These are phyloP conservation scores for Pyrenochaeta sp. DNA, from an alignment of 2,329 filamentous ascomycete species.

Conservation along the genomic window DNA sequence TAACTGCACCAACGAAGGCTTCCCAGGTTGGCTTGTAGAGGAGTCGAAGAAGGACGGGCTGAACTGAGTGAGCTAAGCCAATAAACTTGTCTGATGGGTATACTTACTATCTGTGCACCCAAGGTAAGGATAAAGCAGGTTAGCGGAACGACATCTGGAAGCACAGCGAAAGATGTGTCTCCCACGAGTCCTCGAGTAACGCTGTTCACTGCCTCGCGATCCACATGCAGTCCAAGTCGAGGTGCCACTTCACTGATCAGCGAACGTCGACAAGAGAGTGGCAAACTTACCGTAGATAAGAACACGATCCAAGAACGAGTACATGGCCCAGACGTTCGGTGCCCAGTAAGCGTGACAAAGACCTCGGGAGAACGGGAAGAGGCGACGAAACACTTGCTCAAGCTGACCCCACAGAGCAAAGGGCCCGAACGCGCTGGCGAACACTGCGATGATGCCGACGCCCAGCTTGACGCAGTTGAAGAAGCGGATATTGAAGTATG, in stretches of 20 bases:
- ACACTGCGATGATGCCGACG: conserved; percentile 72
- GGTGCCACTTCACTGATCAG: conserved; percentile 72
- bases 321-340: conserved; percentile 95
- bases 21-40: conserved; percentile 85
- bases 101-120: conserved; percentile 74
- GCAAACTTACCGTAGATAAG: conserved; percentile 76
- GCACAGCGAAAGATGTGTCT: conserved; percentile 90
- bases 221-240: conserved; percentile 76
- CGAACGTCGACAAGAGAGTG: neutral
- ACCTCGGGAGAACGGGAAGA: conserved; percentile 94
- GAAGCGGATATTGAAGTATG: conserved; percentile 71
- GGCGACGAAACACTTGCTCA: conserved; percentile 79
- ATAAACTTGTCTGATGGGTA: neutral
- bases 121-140: conserved; percentile 85
- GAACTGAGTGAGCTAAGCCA: conserved; percentile 14
- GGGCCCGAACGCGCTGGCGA: conserved; percentile 85
- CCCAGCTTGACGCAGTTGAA: conserved; percentile 86
- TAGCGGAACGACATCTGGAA: conserved; percentile 83
- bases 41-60: conserved; percentile 74
- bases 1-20: conserved; percentile 86
- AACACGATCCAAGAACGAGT: conserved; percentile 86
- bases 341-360: conserved; percentile 99
- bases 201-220: conserved; percentile 79
- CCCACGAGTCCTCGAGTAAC: conserved; percentile 93
- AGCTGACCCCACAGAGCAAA: conserved; percentile 85